Conservation (phyloP, 805 yeast species). For the Wickerhamiella hasegawae region DNA sequence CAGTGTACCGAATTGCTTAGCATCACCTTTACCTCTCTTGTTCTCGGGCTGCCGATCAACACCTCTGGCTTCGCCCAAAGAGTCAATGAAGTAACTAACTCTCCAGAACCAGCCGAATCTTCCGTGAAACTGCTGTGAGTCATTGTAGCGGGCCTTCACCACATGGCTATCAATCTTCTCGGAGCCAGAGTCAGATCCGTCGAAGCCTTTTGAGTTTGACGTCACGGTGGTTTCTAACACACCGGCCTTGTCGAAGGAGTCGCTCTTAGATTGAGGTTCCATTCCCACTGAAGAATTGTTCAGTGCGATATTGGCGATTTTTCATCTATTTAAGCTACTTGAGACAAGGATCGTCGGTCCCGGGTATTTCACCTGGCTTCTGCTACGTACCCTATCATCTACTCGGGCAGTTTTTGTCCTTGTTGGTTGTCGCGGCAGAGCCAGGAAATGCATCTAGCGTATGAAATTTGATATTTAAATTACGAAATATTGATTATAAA, state of each 20-base stretch:
- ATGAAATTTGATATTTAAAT: no score
- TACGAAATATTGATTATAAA: no score
- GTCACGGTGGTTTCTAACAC: no score
- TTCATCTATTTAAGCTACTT: no score
- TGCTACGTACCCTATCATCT: no score
- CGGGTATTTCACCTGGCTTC: no score
- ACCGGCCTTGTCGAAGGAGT: no score
- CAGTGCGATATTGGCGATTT: background rate
- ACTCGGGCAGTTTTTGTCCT: no score
- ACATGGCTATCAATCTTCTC: background rate
- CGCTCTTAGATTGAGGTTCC: background rate
- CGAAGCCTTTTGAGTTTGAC: no score
- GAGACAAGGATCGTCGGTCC: no score
- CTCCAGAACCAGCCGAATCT: slow-evolving; percentile 15
- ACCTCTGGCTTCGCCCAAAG: slow-evolving; percentile 58
- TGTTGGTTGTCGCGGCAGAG: no score
- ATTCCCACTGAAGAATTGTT: background rate
- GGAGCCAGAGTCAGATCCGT: background rate
- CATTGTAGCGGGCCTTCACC: slow-evolving; percentile 8
- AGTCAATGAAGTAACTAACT: slow-evolving; percentile 25
- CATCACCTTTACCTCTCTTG: slow-evolving; percentile 28
- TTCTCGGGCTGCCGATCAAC: slow-evolving; percentile 58
- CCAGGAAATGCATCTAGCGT: no score
- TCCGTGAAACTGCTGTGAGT: slow-evolving; percentile 7
- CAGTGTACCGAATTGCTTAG: slow-evolving; percentile 24